phyloP scores from a whole-genome alignment of 2,329 filamentous ascomycete species.

The Nemania abortiva region DNA sequence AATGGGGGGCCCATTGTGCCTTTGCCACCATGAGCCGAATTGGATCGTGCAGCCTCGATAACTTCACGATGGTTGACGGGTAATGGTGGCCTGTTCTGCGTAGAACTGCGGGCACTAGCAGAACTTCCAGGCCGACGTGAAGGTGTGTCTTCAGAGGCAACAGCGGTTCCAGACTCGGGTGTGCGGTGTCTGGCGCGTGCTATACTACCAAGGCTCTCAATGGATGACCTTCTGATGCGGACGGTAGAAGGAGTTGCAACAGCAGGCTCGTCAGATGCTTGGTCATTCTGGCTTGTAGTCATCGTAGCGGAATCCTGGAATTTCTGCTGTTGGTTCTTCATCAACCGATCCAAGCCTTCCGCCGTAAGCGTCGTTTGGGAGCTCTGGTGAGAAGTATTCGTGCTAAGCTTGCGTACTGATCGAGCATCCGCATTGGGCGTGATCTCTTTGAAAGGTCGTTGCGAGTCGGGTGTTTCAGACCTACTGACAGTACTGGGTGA shows the following conservation, averaged over 20 bases:
- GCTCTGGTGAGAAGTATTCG: slow-evolving; percentile 73
- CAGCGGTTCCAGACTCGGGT: slow-evolving; percentile 53
- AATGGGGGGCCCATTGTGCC: slow-evolving; percentile 84
- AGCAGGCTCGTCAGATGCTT: slow-evolving; percentile 48
- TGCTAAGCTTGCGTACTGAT: slow-evolving; percentile 54
- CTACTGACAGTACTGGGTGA: slow-evolving; percentile 58
- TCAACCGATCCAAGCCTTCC: slow-evolving; percentile 80
- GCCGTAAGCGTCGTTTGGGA: slow-evolving; percentile 89
- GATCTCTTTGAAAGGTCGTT: slow-evolving; percentile 71
- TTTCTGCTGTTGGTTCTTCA: slow-evolving; percentile 64
- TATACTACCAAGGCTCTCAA: slow-evolving; percentile 63
- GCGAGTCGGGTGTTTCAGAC: slow-evolving; percentile 65
- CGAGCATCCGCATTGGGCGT: slow-evolving; percentile 67
- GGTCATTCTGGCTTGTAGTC: slow-evolving; percentile 35
- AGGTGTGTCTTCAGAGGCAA: slow-evolving; percentile 53
- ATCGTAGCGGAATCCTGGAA: slow-evolving; percentile 45
- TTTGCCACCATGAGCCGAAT: slow-evolving; percentile 62
- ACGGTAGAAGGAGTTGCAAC: slow-evolving; percentile 54
- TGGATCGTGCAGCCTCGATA: slow-evolving; percentile 81
- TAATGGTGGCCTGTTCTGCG: slow-evolving; percentile 73
- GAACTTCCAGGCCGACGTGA: slow-evolving; percentile 76
- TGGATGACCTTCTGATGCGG: slow-evolving; percentile 58
- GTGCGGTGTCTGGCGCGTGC: slow-evolving; percentile 55
- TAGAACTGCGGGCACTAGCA: slow-evolving; percentile 68
- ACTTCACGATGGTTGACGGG: slow-evolving; percentile 85